These are phyloP conservation scores for Stephania cephalantha DNA, from an alignment of 164 flowering plant genomes.

Conservation along the genomic window DNA sequence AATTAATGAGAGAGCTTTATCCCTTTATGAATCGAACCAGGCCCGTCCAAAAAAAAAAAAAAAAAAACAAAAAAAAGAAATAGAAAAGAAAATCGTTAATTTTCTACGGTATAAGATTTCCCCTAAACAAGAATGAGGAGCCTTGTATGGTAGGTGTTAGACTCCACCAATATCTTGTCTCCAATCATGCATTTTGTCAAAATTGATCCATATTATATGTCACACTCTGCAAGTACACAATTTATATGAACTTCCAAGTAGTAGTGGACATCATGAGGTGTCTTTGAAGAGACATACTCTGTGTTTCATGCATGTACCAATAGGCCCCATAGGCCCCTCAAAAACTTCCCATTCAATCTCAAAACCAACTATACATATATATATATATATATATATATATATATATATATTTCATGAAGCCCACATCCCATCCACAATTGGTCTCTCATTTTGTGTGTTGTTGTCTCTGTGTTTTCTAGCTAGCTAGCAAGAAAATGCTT, in stretches of 20 bases:
- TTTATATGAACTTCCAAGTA: not conserved
- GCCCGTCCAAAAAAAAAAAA: no score
- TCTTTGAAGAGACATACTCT: not conserved
- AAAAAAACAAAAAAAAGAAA: no score
- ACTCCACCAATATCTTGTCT: not conserved
- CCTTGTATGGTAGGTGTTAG: not conserved
- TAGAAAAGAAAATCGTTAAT: no score
- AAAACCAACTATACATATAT: no score
- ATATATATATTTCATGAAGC: no score
- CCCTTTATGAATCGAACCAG: no score
- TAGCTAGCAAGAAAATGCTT: not conserved
- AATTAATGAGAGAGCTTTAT: no score
- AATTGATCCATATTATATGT: no score
- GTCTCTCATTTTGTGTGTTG: not conserved
- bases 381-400: no score
- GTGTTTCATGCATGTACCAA: not conserved
- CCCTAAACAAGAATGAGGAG: not conserved
- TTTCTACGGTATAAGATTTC: not conserved
- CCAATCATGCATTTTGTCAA: not conserved
- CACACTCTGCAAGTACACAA: not conserved
- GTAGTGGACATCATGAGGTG: not conserved
- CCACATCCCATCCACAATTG: no score
- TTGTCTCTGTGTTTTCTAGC: not conserved
- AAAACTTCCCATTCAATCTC: no score
- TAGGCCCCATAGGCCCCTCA: no score